Evolutionary conservation across 2,329 filamentous ascomycete species (phyloP), one percentile per base, ranked within the genome.

Genomic region (Zopfia rhizophila): DNA sequence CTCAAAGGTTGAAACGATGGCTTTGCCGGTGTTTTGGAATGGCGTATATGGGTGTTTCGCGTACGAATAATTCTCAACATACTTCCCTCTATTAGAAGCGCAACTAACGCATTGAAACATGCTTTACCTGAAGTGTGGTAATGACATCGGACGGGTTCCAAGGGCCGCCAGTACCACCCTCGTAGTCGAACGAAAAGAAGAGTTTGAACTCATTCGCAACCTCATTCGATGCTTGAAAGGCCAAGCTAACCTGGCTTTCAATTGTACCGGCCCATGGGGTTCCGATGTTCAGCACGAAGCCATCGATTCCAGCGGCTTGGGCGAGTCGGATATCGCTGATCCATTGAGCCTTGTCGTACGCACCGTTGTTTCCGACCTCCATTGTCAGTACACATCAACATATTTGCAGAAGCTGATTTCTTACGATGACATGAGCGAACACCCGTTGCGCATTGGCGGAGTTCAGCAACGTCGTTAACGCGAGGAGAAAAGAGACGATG

Each of bases 1-100:
- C 55, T 81, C 71, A 55, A 83, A 84, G 0, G 80, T 82, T 0
- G 81, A 83, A 1, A 77, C 81, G 45, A 83, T 24, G 3, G 44
- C 16, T 21, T 46, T 38, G n/a, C 7, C 13, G 36, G 6, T 38
- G 19, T 27, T 27, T n/a, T 27, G 24, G 24, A 27, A 27, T 36
- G 11, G 14, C 7, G 32, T 36, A 22, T 36, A 31, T 18, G 37
- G 37, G 7, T 40, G 37, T 13, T 40, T 40, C 37, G 37, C 37
- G 24, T 30, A 23, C 12, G 14, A 19, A 14, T 19, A 23, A 22
- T 23, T 38, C 8, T 30, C 23, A 12, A 23, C 16, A 30, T 40
- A 19, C 40, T 23, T 11, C 14, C n/a, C n/a, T 11, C 18, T 23
- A 13, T 25, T 28, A 11, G 28, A 33, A 30, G 17, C 30, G 21